Conservation (phyloP, 805 yeast genomes). For the Candida boidinii region DNA sequence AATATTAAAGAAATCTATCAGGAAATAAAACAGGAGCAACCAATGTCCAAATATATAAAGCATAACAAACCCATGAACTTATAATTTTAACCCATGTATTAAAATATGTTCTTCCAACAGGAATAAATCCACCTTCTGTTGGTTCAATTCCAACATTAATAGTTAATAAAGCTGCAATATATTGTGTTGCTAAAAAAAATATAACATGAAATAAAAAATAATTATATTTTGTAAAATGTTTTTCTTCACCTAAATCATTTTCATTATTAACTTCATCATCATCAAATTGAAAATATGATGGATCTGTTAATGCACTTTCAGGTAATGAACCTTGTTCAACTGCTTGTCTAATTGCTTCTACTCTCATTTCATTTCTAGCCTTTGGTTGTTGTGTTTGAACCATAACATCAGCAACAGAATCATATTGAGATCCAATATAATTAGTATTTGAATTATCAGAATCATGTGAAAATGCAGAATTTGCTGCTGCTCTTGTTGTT, state of each 20-base stretch:
- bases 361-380: constrained; percentile 60
- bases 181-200: constrained; percentile 92
- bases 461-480: constrained; percentile 48
- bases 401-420: constrained; percentile 31
- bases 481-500: constrained; percentile 93
- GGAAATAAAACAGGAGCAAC: constrained; percentile 88
- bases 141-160: constrained; percentile 82
- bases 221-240: constrained; percentile 63
- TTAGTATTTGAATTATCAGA: constrained; percentile 4
- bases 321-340: constrained; percentile 96
- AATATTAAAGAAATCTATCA: constrained; percentile 52
- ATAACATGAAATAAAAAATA: constrained; percentile 84
- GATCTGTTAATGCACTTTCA: constrained; percentile 78
- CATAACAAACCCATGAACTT: constrained; percentile 87
- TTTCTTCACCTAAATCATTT: constrained; percentile 49
- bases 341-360: constrained; percentile 85
- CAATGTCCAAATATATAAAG: constrained; percentile 82
- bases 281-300: constrained; percentile 47
- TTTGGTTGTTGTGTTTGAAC: constrained; percentile 46
- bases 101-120: constrained; percentile 95
- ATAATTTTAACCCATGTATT: constrained; percentile 91
- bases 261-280: constrained; percentile 23
- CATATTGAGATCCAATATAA: constrained; percentile 26
- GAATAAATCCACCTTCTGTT: constrained; percentile 83
- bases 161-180: constrained; percentile 88